These are phyloP conservation scores for Fallopia convolvulus DNA, from an alignment of 148 eudicot species.

Conservation along the genomic window DNA sequence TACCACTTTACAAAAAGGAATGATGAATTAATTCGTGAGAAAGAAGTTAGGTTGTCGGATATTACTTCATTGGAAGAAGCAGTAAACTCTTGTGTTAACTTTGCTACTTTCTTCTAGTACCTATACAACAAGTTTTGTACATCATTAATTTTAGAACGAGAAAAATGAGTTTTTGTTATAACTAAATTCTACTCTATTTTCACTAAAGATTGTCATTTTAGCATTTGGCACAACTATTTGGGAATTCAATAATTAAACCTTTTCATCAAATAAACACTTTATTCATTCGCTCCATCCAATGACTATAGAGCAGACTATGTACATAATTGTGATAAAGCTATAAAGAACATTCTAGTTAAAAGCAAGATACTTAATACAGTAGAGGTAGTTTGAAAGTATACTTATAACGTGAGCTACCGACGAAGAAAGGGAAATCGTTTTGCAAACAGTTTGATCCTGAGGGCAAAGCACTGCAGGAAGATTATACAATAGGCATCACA, in stretches of 20 bases:
- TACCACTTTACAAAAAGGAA: not conserved
- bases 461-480: constrained; percentile 24
- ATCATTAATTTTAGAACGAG: not conserved
- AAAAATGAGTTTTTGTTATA: not conserved
- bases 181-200: not conserved
- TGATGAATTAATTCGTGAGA: not conserved
- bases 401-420: constrained; percentile 31
- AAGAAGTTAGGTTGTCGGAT: constrained; percentile 9
- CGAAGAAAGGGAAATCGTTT: constrained; percentile 29
- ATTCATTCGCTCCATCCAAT: too few relatives aligned
- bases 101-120: constrained; percentile 97
- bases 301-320: too few relatives aligned
- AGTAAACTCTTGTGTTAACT: constrained; percentile 70
- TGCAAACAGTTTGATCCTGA: constrained; percentile 37
- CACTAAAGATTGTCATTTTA: too few relatives aligned
- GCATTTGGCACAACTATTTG: too few relatives aligned
- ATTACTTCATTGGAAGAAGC: constrained; percentile 95
- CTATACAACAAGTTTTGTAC: constrained; percentile 29
- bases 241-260: too few relatives aligned
- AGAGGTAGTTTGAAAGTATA: not conserved
- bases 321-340: not conserved
- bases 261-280: too few relatives aligned
- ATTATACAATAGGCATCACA: too few relatives aligned
- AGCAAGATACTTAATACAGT: not conserved
- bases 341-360: not conserved